Evolutionary conservation across 306 rosid genomes (phyloP).

Genomic region (Quercus dentata): DNA sequence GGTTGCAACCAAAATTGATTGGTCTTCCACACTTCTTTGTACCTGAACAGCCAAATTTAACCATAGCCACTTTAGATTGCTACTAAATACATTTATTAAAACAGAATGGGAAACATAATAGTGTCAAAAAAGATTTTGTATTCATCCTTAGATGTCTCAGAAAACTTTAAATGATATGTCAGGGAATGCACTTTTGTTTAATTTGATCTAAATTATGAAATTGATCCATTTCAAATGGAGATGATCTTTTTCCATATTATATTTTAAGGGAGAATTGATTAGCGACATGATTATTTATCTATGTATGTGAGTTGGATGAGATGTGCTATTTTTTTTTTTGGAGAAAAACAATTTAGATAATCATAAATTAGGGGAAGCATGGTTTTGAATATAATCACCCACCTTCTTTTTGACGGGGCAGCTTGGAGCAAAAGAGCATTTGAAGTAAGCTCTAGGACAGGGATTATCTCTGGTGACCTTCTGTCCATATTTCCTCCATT

Average conservation of each 20-base stretch:
- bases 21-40: constrained; percentile 95
- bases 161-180: too few species aligned
- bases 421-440: constrained; percentile 95
- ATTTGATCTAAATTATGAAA: not conserved
- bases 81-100: not conserved
- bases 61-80: constrained; percentile 8
- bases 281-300: not conserved
- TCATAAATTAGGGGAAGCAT: too few species aligned
- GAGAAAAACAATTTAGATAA: too few species aligned
- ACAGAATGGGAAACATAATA: not conserved
- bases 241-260: too few species aligned
- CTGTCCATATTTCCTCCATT: constrained; percentile 98
- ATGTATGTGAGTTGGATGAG: too few species aligned
- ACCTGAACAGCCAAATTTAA: constrained; percentile 53
- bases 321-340: too few species aligned
- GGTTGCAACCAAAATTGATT: constrained; percentile 80
- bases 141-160: not conserved
- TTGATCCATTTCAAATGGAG: not conserved
- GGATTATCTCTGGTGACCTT: constrained; percentile 99
- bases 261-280: not conserved
- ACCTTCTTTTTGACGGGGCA: constrained; percentile 99
- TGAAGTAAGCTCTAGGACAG: constrained; percentile 97
- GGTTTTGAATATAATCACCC: not conserved
- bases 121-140: not conserved
- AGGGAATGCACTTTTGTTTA: too few species aligned